These are phyloP conservation scores for Russula ochroleuca DNA, from an alignment of 768 basidiomycete species.

Conservation along the genomic window DNA sequence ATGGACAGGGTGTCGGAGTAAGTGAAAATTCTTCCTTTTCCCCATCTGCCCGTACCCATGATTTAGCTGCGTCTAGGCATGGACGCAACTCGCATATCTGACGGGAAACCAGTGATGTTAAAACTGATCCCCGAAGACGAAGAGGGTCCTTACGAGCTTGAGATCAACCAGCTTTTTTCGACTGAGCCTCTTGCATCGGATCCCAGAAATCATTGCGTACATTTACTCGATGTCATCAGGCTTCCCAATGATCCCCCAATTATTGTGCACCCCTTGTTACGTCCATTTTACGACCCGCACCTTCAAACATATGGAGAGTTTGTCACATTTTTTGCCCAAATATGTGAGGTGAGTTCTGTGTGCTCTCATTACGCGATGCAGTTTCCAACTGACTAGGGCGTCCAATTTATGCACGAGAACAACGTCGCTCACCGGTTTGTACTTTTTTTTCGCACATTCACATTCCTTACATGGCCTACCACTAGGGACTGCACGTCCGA, in stretches of 20 bases:
- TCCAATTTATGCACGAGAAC: constrained; percentile 22
- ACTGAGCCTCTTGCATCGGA: constrained; percentile 27
- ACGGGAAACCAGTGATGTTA: constrained; percentile 11
- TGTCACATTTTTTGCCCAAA: constrained; percentile 34
- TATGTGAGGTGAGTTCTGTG: constrained; percentile 34
- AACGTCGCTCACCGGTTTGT: constrained; percentile 23
- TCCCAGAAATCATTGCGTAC: constrained; percentile 32
- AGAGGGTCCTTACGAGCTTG: constrained; percentile 12
- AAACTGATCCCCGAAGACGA: neutral
- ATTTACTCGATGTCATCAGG: constrained; percentile 28
- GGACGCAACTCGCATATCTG: constrained; percentile 22
- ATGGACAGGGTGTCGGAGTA: constrained; percentile 6
- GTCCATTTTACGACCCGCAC: constrained; percentile 30
- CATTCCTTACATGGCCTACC: neutral
- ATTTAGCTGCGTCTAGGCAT: neutral
- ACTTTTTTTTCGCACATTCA: too few species aligned
- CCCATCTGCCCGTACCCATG: too few species aligned
- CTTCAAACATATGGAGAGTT: constrained; percentile 38
- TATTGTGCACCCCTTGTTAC: constrained; percentile 37
- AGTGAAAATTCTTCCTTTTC: too few species aligned
- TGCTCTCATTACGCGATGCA: neutral
- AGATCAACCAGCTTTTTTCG: constrained; percentile 15
- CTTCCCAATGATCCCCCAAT: constrained; percentile 26
- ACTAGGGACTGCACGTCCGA: constrained; percentile 9
- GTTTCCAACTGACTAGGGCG: neutral